Percentiles rank a stretch among this genome's conserved stretches.
Evolutionary conservation across 2,329 filamentous ascomycete species (phyloP).

Genomic region (Trichoderma citrinoviride): DNA sequence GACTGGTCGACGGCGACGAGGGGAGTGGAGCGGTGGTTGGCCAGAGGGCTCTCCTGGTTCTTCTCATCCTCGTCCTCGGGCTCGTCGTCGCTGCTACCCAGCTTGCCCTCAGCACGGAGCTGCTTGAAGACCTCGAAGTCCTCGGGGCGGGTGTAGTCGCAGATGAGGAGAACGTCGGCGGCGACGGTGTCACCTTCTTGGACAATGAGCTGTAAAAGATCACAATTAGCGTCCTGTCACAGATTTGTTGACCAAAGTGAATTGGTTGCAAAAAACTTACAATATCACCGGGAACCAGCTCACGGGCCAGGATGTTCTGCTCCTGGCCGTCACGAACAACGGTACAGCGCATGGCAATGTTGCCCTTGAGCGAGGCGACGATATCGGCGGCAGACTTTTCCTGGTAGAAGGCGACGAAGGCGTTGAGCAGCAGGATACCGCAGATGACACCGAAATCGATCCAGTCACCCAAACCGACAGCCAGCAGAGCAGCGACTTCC

Average conservation of each 20-base stretch:
- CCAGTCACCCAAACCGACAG: slow-evolving; percentile 83
- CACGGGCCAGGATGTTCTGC: slow-evolving; percentile 75
- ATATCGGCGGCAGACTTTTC: slow-evolving; percentile 89
- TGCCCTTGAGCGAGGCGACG: slow-evolving; percentile 88
- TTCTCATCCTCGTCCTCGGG: slow-evolving; percentile 3
- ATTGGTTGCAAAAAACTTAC: slow-evolving; percentile 49
- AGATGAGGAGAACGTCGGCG: slow-evolving; percentile 82
- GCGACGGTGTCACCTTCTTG: slow-evolving; percentile 90
- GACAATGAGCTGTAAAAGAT: slow-evolving; percentile 40
- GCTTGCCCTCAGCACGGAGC: slow-evolving; percentile 19
- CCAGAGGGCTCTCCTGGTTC: slow-evolving; percentile 11
- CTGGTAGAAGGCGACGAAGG: slow-evolving; percentile 80
- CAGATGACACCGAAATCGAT: slow-evolving; percentile 92
- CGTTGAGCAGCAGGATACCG: slow-evolving; percentile 78
- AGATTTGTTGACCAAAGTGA: neutral
- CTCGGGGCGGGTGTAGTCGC: slow-evolving; percentile 79
- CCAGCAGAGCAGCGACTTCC: slow-evolving; percentile 64
- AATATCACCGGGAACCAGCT: slow-evolving; percentile 87
- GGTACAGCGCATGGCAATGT: slow-evolving; percentile 80
- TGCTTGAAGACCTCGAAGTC: slow-evolving; percentile 21
- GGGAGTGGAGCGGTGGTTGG: slow-evolving; percentile 10
- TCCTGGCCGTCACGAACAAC: slow-evolving; percentile 76
- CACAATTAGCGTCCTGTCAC: neutral
- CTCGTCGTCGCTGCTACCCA: slow-evolving; percentile 13
- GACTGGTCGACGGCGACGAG: slow-evolving; percentile 70